Conservation (phyloP, 2,329 filamentous ascomycete species). For the Verticillium nonalfalfae region DNA sequence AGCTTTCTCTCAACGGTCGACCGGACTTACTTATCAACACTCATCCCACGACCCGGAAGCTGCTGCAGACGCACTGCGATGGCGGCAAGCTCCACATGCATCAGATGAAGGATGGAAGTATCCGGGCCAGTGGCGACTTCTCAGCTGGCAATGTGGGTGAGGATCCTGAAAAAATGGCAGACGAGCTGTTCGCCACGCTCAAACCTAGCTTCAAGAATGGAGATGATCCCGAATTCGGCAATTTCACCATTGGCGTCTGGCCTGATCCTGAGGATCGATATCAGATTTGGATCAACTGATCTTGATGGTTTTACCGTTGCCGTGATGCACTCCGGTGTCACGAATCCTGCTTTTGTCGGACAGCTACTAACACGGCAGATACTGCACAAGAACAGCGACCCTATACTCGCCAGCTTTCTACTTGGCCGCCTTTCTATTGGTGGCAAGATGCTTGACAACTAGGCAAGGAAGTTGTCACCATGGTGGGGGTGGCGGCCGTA, state of each 20-base stretch:
- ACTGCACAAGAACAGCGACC: neutral
- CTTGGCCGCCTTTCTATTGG: neutral
- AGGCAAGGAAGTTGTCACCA: too few species aligned
- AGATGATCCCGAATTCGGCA: conserved; percentile 17
- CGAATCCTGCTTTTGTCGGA: conserved; percentile 1
- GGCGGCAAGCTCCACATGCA: conserved; percentile 18
- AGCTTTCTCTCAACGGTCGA: conserved; percentile 14
- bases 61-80: conserved; percentile 16
- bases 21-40: conserved; percentile 22
- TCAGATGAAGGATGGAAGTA: conserved; percentile 19
- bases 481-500: too few species aligned
- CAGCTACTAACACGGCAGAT: neutral
- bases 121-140: conserved; percentile 13
- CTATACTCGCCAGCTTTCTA: neutral
- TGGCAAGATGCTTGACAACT: too few species aligned
- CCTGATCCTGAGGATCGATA: conserved; percentile 19
- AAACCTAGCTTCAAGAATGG: conserved; percentile 10
- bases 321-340: conserved; percentile 19
- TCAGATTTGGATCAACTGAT: conserved; percentile 20
- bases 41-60: conserved; percentile 12
- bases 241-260: conserved; percentile 19
- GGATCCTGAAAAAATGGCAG: conserved; percentile 15
- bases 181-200: conserved; percentile 15
- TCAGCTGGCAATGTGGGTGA: conserved; percentile 8
- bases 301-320: conserved; percentile 19